Percentiles rank a stretch among this genome's conserved stretches.
Evolutionary conservation across 352 stramenopile species (phyloP).

Genomic region (Globisporangium cystogenes): DNA sequence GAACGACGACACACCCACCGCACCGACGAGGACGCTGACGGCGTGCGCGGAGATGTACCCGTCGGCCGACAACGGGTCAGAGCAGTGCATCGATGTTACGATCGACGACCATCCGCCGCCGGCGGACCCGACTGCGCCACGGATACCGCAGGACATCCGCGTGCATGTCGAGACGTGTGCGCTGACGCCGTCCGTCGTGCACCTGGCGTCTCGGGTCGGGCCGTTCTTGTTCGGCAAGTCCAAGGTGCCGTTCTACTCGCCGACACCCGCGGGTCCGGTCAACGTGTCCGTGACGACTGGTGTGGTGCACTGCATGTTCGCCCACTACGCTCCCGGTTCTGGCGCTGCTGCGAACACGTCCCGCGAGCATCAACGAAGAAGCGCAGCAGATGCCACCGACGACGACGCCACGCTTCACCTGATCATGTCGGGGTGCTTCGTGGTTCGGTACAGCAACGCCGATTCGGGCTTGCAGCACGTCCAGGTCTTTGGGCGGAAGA

Average conservation of each 20-base stretch:
- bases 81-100: conserved; percentile 32
- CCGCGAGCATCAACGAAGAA: neutral
- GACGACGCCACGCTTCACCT: conserved; percentile 29
- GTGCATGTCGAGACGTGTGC: conserved; percentile 62
- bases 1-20: neutral
- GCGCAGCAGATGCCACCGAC: neutral
- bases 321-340: conserved; percentile 27
- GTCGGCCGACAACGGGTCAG: conserved; percentile 1
- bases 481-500: conserved; percentile 64
- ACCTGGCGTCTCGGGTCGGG: conserved; percentile 37
- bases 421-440: conserved; percentile 52
- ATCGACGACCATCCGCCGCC: conserved; percentile 29
- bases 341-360: neutral
- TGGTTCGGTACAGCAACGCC: conserved; percentile 40
- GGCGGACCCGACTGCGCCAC: conserved; percentile 3
- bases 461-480: conserved; percentile 38
- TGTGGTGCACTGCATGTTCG: conserved; percentile 48
- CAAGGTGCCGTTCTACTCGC: conserved; percentile 25
- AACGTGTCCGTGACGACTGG: conserved; percentile 64
- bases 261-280: conserved; percentile 19
- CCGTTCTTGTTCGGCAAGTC: conserved; percentile 47
- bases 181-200: conserved; percentile 37
- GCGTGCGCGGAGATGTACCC: conserved; percentile 32
- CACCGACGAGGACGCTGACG: conserved; percentile 16
- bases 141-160: conserved; percentile 32